Percentiles rank a stretch among this genome's conserved stretches.
phyloP scores from a whole-genome alignment of 2,329 filamentous ascomycete species.

The Claviceps maximensis region DNA sequence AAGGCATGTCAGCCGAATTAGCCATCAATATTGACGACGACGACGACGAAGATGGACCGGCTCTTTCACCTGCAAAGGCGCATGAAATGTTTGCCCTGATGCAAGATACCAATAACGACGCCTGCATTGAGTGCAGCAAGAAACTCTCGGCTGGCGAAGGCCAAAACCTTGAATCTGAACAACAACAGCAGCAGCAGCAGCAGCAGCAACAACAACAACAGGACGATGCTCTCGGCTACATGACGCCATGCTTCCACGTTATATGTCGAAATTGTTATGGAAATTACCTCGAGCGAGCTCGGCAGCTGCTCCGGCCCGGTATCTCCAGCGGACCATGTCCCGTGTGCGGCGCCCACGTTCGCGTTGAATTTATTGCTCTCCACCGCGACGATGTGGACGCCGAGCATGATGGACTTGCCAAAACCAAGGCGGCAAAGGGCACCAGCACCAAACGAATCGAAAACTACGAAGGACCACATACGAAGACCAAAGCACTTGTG shows the following conservation, averaged over 20 bases:
- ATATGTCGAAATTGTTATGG: conserved; percentile 64
- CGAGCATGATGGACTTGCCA: conserved; percentile 40
- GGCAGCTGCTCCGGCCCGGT: conserved; percentile 22
- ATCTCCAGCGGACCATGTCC: conserved; percentile 45
- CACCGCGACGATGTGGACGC: conserved; percentile 45
- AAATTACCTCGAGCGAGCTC: conserved; percentile 41
- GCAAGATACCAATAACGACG: conserved; percentile 65
- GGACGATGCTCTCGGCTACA: conserved; percentile 56
- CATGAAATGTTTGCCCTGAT: conserved; percentile 80
- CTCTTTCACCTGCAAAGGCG: conserved; percentile 55
- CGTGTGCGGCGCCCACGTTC: conserved; percentile 52
- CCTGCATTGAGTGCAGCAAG: conserved; percentile 56
- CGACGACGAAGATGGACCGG: conserved; percentile 48
- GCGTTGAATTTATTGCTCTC: conserved; percentile 54
- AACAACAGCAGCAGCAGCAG: conserved; percentile 15
- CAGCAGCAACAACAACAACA: conserved; percentile 23
- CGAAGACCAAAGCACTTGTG: conserved; percentile 76
- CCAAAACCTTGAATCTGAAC: conserved; percentile 42
- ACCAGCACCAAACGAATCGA: conserved; percentile 41
- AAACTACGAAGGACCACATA: conserved; percentile 74
- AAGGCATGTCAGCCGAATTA: conserved; percentile 69
- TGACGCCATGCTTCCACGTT: conserved; percentile 80
- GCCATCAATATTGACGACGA: conserved; percentile 84
- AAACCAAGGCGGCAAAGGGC: conserved; percentile 17
- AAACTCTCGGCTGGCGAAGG: conserved; percentile 45